Evolutionary conservation across 441 rosid genomes (phyloP).

Genomic region (Erysimum cheiri): DNA sequence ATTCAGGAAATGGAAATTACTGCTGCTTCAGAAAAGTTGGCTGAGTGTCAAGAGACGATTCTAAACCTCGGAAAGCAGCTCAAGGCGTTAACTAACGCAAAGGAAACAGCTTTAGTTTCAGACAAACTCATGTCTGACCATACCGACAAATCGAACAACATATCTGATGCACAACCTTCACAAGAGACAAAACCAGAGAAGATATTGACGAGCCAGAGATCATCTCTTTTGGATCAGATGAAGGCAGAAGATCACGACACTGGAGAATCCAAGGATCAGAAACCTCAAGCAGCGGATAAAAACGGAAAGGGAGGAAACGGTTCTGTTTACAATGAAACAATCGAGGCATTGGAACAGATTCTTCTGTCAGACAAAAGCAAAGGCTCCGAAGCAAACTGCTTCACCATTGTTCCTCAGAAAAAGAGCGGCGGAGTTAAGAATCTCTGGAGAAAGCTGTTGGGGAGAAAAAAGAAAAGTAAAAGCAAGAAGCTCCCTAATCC

Average conservation of each 20-base stretch:
- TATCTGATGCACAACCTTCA: slow-evolving; percentile 26
- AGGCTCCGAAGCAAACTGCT: slow-evolving; percentile 43
- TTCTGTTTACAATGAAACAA: slow-evolving; percentile 43
- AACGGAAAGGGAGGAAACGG: slow-evolving; percentile 33
- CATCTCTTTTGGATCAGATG: slow-evolving; percentile 84
- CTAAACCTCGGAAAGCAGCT: slow-evolving; percentile 83
- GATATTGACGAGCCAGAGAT: slow-evolving; percentile 58
- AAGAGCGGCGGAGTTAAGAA: slow-evolving; percentile 53
- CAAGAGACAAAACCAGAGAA: slow-evolving; percentile 43
- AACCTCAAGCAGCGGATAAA: slow-evolving; percentile 39
- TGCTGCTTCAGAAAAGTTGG: slow-evolving; percentile 90
- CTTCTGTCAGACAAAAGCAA: slow-evolving; percentile 47
- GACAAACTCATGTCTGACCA: slow-evolving; percentile 54
- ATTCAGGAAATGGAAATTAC: slow-evolving; percentile 83
- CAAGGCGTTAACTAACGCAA: slow-evolving; percentile 73
- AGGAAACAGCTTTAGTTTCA: slow-evolving; percentile 53
- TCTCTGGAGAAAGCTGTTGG: slow-evolving; percentile 69
- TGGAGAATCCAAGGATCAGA: slow-evolving; percentile 38
- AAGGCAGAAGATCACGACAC: slow-evolving; percentile 65
- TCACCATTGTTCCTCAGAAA: slow-evolving; percentile 67
- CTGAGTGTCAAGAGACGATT: slow-evolving; percentile 94
- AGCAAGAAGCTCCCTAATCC: slow-evolving; percentile 53
- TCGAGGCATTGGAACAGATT: slow-evolving; percentile 54
- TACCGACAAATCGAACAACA: slow-evolving; percentile 34
- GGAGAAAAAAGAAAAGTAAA: slow-evolving; percentile 63